Evolutionary conservation across 306 rosid species (phyloP).

Genomic region (Vicia villosa): DNA sequence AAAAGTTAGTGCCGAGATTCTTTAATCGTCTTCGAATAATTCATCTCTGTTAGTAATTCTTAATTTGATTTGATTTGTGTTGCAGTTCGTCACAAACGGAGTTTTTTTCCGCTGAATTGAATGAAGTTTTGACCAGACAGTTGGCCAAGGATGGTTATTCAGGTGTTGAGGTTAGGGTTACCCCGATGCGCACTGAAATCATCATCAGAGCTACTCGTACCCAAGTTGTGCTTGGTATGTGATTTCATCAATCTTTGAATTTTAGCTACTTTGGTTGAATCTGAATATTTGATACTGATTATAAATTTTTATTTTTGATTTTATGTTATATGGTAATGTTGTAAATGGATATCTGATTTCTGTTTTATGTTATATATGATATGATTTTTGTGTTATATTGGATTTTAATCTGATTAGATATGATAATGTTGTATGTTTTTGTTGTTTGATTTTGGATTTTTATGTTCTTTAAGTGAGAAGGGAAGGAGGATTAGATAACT

Average conservation of each 20-base stretch:
- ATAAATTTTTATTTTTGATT: not conserved
- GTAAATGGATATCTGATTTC: not conserved
- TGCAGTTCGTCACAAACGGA: constrained; percentile 77
- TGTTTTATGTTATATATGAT: not conserved
- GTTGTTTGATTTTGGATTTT: not conserved
- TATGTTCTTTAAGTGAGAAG: constrained; percentile 63
- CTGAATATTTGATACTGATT: not conserved
- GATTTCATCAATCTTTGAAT: not conserved
- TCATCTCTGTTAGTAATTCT: not conserved
- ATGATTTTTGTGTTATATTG: not conserved
- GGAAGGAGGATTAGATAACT: constrained; percentile 77
- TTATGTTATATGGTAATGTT: not conserved
- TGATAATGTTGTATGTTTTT: not conserved
- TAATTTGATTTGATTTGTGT: not conserved
- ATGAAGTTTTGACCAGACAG: constrained; percentile 74
- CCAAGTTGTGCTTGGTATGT: constrained; percentile 68
- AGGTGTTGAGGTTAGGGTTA: constrained; percentile 77
- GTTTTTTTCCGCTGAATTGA: constrained; percentile 80
- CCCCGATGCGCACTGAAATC: constrained; percentile 80
- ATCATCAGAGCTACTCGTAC: constrained; percentile 75
- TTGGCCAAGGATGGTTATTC: constrained; percentile 80
- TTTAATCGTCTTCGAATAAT: not conserved
- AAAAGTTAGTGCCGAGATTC: constrained; percentile 46
- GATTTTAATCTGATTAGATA: not conserved
- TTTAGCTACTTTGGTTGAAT: not conserved